Base-by-base conservation (phyloP, 2,329 filamentous ascomycete genomes). In the Pestalotiopsis sp. region DNA sequence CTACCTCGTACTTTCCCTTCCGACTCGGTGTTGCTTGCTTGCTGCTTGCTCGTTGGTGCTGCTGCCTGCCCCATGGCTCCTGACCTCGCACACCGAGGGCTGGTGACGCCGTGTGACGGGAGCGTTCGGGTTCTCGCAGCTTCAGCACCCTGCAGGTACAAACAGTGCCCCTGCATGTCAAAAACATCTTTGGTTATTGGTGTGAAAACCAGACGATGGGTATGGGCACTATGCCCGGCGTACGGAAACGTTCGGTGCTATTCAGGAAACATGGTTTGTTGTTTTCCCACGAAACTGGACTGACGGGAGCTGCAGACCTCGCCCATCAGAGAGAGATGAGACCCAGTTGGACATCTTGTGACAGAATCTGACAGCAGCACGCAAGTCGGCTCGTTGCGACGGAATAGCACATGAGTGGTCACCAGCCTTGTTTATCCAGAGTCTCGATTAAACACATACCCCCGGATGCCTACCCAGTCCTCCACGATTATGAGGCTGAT, bases 101-200 rank as follows among this genome's bases (percentile, higher is more conserved):
- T 62, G 57, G 59, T 41, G 6, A 40, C n/a, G 31, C 7, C 9
- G 65, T 66, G 52, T n/a, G 4, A 66, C 56, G 23, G 38, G 4
- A 7, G 31, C 9, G 3, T 23, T 52, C 65, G 65, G 65, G 36
- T 40, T 12, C 23, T n/a, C 58, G 56, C 65, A 60, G 27, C 25
- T 66, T 49, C 65, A 66, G 65, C 65, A 9, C 56, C 31, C 65
- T 59, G 56, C 65, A 60, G 52, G 65, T 60, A 66, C 65, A 66
- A 45, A 49, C 40, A 65, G 38, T 11, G 20, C 45, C 45, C 20
- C 36, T 41, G 38, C 60, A 23, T 63, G 58, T 60, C 58, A 27
- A 60, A 56, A 56, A 56, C 3, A 13, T 36, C 12, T 38, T 4
- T 3, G 14, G 6, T 60, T 60, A 27, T 60, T 60, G 7, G 14